A percentile compares a stretch with the other conserved stretches of the same genome.
phyloP scores from a whole-genome alignment of 176 grass and related monocot species.

The Puya raimondii region DNA sequence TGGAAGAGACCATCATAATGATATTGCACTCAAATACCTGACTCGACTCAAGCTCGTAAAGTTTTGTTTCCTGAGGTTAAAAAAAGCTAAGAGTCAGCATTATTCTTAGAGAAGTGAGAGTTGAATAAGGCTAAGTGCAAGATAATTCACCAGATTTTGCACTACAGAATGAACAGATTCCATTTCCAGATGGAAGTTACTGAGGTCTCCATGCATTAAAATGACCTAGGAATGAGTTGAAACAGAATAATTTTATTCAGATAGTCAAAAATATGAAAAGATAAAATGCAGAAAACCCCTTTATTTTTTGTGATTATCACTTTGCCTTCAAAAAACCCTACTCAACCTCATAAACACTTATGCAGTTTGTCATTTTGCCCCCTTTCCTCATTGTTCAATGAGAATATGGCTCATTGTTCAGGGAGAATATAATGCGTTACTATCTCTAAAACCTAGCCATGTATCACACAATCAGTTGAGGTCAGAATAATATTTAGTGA shows the following conservation, averaged over 20 bases:
- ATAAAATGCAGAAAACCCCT: background rate
- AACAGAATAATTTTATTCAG: background rate
- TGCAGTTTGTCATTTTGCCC: no score
- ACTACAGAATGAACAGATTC: constrained; percentile 83
- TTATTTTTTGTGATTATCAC: background rate
- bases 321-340: no score
- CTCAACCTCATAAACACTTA: no score
- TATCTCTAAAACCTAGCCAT: no score
- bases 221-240: constrained; percentile 44
- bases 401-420: no score
- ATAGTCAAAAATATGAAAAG: background rate
- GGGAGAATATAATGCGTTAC: no score
- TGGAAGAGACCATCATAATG: constrained; percentile 1
- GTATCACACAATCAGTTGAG: no score
- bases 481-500: no score
- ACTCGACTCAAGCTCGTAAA: constrained; percentile 55
- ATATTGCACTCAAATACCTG: constrained; percentile 41
- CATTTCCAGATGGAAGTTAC: constrained; percentile 60
- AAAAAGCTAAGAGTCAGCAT: constrained; percentile 31
- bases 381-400: no score
- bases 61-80: constrained; percentile 70
- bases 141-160: constrained; percentile 56
- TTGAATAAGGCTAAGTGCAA: background rate
- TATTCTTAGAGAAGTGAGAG: constrained; percentile 2
- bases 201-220: constrained; percentile 64